Percentiles rank a stretch among this genome's conserved stretches.
Evolutionary conservation across 139 green algal genomes (phyloP).

Genomic region (Coelastrella sp.): DNA sequence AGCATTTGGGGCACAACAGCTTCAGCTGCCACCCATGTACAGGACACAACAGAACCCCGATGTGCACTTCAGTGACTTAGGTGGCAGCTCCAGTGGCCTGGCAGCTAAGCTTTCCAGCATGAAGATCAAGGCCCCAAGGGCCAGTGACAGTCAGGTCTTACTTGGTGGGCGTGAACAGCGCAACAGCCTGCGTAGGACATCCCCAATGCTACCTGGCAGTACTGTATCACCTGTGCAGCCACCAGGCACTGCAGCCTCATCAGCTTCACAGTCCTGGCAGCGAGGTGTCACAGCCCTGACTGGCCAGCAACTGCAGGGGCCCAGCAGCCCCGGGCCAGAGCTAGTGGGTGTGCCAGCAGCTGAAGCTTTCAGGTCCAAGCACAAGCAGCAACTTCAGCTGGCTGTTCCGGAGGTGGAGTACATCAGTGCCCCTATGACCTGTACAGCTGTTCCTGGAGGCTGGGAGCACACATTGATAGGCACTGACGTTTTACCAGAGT

Average conservation of each 20-base stretch:
- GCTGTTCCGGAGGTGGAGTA: neutral
- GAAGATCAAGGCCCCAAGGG: neutral
- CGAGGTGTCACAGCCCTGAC: neutral
- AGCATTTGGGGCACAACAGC: neutral
- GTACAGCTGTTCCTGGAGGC: neutral
- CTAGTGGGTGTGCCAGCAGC: neutral
- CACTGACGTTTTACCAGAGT: constrained; percentile 22
- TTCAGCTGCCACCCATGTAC: neutral
- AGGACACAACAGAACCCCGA: neutral
- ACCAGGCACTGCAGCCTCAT: neutral
- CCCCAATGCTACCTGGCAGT: neutral
- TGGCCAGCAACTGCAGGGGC: neutral
- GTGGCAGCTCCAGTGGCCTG: neutral
- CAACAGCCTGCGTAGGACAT: neutral
- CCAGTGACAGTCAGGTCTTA: constrained; percentile 25
- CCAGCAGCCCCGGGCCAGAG: neutral
- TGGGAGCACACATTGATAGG: neutral
- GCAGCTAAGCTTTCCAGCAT: neutral
- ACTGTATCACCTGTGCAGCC: neutral
- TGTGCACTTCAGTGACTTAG: neutral
- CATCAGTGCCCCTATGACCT: neutral
- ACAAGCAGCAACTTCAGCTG: constrained; percentile 33
- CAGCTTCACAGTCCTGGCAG: neutral
- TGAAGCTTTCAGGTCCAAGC: constrained; percentile 12
- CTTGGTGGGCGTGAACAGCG: neutral